These are phyloP conservation scores for Balansia obtecta DNA, from an alignment of 2,329 filamentous ascomycete species.

Conservation along the genomic window DNA sequence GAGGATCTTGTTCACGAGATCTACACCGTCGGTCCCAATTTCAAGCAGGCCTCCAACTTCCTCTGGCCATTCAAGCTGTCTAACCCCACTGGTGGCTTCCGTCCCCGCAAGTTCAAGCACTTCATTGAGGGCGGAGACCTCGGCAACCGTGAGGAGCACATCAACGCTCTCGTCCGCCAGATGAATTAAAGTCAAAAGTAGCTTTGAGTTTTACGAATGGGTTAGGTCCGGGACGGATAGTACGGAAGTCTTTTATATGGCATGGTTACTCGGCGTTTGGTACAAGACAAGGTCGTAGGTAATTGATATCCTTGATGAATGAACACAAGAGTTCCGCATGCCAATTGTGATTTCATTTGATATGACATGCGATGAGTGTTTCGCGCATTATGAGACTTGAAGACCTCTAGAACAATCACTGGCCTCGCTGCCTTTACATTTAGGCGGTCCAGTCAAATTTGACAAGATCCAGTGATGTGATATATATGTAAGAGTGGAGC, in stretches of 20 bases:
- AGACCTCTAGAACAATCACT: no score
- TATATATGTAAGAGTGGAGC: conserved; percentile 1
- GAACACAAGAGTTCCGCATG: conserved; percentile 25
- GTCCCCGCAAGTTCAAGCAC: conserved; percentile 95
- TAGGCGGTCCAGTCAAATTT: no score
- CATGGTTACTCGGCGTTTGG: conserved; percentile 29
- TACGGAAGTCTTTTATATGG: conserved; percentile 9
- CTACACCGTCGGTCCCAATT: conserved; percentile 96
- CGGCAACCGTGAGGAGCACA: conserved; percentile 96
- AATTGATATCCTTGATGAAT: conserved; percentile 30
- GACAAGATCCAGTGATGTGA: no score
- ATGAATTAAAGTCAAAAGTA: conserved; percentile 64
- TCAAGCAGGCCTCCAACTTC: conserved; percentile 99
- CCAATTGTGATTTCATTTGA: not conserved
- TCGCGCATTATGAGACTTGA: not conserved
- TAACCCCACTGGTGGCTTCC: conserved; percentile 97
- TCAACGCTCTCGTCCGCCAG: conserved; percentile 90
- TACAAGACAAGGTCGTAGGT: conserved; percentile 23
- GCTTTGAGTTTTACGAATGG: conserved; percentile 12
- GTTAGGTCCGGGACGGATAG: conserved; percentile 18
- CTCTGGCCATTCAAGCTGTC: conserved; percentile 99
- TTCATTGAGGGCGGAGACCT: conserved; percentile 97
- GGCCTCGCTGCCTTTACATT: no score
- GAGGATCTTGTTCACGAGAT: conserved; percentile 99
- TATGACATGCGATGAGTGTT: not conserved